A percentile compares a stretch with the other conserved stretches of the same genome.
Evolutionary conservation across 108 stramenopile genomes (phyloP).

Genomic region (Cyclotella choctawhatcheeana): DNA sequence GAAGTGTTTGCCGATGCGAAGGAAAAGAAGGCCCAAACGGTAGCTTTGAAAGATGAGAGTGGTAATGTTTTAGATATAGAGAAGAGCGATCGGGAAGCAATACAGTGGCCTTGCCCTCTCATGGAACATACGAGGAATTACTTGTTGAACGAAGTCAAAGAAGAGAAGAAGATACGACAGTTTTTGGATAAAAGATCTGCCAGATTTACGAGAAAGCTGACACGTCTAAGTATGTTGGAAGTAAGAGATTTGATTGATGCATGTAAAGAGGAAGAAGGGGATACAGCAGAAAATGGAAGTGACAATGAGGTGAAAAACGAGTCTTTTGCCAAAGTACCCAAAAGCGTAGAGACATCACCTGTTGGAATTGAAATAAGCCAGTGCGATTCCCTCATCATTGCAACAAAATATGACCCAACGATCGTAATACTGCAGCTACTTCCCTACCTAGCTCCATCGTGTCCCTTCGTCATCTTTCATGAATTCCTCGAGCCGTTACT

Average conservation of each 20-base stretch:
- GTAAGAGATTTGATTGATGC: conserved; percentile 47
- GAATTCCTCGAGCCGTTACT: conserved; percentile 90
- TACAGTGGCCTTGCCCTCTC: conserved; percentile 78
- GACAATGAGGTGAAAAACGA: neutral
- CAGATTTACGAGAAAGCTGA: conserved; percentile 81
- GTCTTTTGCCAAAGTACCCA: neutral
- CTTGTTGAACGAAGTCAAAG: conserved; percentile 55
- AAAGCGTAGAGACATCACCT: neutral
- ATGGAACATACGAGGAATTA: conserved; percentile 77
- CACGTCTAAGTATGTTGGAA: conserved; percentile 66
- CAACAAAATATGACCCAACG: conserved; percentile 75
- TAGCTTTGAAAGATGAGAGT: conserved; percentile 14
- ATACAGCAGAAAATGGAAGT: neutral
- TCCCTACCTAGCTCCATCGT: conserved; percentile 75
- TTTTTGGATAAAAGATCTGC: conserved; percentile 79
- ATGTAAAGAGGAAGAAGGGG: conserved; percentile 20
- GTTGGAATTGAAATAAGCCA: conserved; percentile 18
- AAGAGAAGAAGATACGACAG: conserved; percentile 44
- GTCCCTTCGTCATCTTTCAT: conserved; percentile 88
- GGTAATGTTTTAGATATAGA: conserved; percentile 56
- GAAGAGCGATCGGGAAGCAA: conserved; percentile 55
- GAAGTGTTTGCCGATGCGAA: conserved; percentile 65
- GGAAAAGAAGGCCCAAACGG: conserved; percentile 14
- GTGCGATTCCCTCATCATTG: conserved; percentile 81
- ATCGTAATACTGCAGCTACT: conserved; percentile 67